Percentiles rank a stretch among this genome's conserved stretches.
These are phyloP conservation scores for Lactarius evosmus DNA, from an alignment of 768 basidiomycete genomes.

Conservation along the genomic window DNA sequence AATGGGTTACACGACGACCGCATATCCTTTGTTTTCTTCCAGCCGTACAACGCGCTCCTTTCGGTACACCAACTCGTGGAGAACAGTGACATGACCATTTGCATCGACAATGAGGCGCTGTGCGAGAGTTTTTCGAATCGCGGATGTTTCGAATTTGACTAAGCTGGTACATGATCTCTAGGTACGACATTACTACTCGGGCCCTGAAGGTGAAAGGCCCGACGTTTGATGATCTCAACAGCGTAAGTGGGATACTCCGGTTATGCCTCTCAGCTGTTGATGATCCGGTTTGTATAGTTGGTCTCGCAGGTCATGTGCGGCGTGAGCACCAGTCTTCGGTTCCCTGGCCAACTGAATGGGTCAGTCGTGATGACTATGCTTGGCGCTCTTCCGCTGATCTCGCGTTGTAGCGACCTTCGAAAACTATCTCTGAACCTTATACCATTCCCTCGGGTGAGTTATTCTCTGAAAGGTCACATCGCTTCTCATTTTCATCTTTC, in stretches of 20 bases:
- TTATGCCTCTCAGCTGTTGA: neutral
- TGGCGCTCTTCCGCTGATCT: neutral
- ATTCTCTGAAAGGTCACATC: neutral
- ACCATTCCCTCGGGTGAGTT: conserved; percentile 86
- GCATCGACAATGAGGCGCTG: conserved; percentile 87
- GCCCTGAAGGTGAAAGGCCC: conserved; percentile 66
- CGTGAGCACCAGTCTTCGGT: conserved; percentile 85
- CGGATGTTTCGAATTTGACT: neutral
- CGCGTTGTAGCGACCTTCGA: conserved; percentile 63
- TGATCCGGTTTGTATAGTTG: conserved; percentile 40
- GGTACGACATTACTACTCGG: conserved; percentile 67
- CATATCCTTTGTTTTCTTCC: neutral
- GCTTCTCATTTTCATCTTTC: conserved; percentile 3
- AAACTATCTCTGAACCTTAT: conserved; percentile 93
- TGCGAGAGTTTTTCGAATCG: conserved; percentile 37
- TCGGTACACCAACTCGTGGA: conserved; percentile 89
- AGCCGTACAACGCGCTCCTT: conserved; percentile 83
- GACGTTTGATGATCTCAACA: conserved; percentile 64
- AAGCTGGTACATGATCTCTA: conserved; percentile 31
- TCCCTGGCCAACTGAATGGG: conserved; percentile 94
- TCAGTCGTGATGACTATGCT: conserved; percentile 34
- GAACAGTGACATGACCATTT: conserved; percentile 78
- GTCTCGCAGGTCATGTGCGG: conserved; percentile 93
- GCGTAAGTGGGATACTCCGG: conserved; percentile 40
- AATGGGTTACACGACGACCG: neutral